These are phyloP conservation scores for Pyrenopolyporus hunteri DNA, from an alignment of 495 filamentous ascomycete genomes.

Conservation along the genomic window DNA sequence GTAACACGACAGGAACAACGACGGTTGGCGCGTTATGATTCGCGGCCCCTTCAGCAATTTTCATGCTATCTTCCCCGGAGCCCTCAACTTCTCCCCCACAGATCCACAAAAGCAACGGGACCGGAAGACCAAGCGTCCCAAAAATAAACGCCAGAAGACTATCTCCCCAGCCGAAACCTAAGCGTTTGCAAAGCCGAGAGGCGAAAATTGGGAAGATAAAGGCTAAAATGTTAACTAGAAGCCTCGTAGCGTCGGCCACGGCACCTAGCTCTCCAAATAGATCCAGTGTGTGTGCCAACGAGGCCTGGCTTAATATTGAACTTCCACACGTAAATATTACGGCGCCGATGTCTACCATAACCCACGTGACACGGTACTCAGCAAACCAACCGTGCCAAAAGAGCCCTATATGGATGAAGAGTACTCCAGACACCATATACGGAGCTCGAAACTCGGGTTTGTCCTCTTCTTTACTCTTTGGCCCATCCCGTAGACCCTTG, in stretches of 20 bases:
- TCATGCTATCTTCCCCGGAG: conserved; percentile 8
- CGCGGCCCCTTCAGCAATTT: background rate
- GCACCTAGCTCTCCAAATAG: conserved; percentile 34
- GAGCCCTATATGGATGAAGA: conserved; percentile 55
- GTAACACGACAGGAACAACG: too few relatives aligned
- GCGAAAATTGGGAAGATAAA: conserved; percentile 60
- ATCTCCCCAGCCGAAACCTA: conserved; percentile 60
- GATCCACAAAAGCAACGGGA: conserved; percentile 51
- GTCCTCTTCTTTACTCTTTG: conserved; percentile 52
- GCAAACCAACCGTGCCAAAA: conserved; percentile 76
- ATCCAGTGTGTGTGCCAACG: conserved; percentile 64
- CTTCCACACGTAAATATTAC: conserved; percentile 62
- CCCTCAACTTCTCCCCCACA: conserved; percentile 42
- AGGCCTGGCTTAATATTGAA: conserved; percentile 64
- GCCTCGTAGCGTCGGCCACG: conserved; percentile 22
- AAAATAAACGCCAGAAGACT: conserved; percentile 58
- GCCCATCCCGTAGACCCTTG: conserved; percentile 2
- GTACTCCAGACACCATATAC: conserved; percentile 61
- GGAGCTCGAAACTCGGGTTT: conserved; percentile 65
- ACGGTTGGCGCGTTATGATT: background rate
- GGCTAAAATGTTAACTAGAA: conserved; percentile 35
- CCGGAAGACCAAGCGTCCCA: conserved; percentile 46
- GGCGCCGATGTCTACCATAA: conserved; percentile 63
- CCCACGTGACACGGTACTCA: conserved; percentile 56
- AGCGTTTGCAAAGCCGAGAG: conserved; percentile 53